These are phyloP conservation scores for Arthrobotrys sphaeroides DNA, from an alignment of 2,329 filamentous ascomycete species.

Conservation along the genomic window DNA sequence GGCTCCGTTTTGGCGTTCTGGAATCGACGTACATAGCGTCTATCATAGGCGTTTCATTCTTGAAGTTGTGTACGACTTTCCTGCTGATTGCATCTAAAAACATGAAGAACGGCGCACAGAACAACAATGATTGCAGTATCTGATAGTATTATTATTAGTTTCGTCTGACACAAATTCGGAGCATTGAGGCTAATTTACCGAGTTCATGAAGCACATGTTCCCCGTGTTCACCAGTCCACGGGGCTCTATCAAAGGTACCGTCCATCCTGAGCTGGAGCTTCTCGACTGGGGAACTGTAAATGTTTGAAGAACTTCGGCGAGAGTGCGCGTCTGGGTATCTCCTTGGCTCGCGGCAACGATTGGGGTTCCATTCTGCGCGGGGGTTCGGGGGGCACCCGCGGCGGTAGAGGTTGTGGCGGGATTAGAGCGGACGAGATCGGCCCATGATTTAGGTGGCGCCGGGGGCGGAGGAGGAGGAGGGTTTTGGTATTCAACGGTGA, in stretches of 20 bases:
- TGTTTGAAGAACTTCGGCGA: conserved; percentile 78
- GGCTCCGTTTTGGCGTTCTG: background rate
- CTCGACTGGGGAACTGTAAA: conserved; percentile 68
- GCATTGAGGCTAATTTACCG: conserved; percentile 70
- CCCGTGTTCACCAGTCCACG: conserved; percentile 94
- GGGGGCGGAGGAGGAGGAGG: conserved; percentile 58
- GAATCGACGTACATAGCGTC: conserved; percentile 81
- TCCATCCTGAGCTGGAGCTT: conserved; percentile 66
- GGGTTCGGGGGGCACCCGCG: conserved; percentile 56
- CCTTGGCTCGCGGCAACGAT: conserved; percentile 55
- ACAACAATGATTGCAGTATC: conserved; percentile 95
- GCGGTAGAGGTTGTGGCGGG: conserved; percentile 58
- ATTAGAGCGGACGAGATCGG: conserved; percentile 68
- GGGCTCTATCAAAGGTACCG: conserved; percentile 86
- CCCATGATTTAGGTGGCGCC: conserved; percentile 67
- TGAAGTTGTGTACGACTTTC: conserved; percentile 87
- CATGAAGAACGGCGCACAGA: conserved; percentile 91
- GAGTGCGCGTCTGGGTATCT: conserved; percentile 68
- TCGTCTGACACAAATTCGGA: background rate
- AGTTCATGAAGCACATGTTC: conserved; percentile 99
- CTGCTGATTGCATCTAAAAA: conserved; percentile 89
- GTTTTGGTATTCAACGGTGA: conserved; percentile 48
- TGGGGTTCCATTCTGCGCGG: conserved; percentile 57
- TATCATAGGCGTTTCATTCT: conserved; percentile 90
- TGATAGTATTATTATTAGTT: conserved; percentile 60